Evolutionary conservation across 352 stramenopile species (phyloP).

Genomic region (Pythium coloratum): DNA sequence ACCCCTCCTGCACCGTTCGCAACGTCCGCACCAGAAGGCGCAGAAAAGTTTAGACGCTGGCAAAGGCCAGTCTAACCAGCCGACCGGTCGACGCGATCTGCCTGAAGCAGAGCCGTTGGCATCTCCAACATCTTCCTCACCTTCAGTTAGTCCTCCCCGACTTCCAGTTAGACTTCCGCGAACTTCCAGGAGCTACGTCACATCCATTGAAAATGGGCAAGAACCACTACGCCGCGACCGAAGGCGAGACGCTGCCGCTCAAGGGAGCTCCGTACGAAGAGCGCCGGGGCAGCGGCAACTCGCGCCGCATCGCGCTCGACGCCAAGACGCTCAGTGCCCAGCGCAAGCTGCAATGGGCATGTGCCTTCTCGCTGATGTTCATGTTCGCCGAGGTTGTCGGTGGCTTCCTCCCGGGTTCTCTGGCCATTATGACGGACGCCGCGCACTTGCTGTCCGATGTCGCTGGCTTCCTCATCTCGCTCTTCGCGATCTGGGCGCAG

Average conservation of each 20-base stretch:
- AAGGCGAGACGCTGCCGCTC: conserved; percentile 57
- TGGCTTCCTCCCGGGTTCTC: conserved; percentile 91
- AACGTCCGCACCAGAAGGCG: background rate
- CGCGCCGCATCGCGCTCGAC: conserved; percentile 59
- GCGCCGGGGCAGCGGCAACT: conserved; percentile 22
- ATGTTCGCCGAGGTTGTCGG: conserved; percentile 95
- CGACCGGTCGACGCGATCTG: background rate
- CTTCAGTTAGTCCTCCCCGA: background rate
- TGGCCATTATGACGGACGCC: conserved; percentile 95
- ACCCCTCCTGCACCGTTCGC: background rate
- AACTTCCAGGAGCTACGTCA: background rate
- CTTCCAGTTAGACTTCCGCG: conserved; percentile 14
- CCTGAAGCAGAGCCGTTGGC: background rate
- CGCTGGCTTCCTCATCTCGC: conserved; percentile 76
- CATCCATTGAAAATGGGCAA: conserved; percentile 28
- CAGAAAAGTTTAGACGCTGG: background rate
- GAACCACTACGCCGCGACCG: conserved; percentile 43
- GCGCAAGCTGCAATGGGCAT: conserved; percentile 71
- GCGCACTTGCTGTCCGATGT: conserved; percentile 82
- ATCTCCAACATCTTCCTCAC: background rate
- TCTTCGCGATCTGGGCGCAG: conserved; percentile 77
- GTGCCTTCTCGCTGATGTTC: conserved; percentile 90
- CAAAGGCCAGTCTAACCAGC: background rate
- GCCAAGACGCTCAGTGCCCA: conserved; percentile 52
- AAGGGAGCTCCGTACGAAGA: conserved; percentile 28